Evolutionary conservation across 2,329 filamentous ascomycete species (phyloP).

Genomic region (Beauveria sp.): DNA sequence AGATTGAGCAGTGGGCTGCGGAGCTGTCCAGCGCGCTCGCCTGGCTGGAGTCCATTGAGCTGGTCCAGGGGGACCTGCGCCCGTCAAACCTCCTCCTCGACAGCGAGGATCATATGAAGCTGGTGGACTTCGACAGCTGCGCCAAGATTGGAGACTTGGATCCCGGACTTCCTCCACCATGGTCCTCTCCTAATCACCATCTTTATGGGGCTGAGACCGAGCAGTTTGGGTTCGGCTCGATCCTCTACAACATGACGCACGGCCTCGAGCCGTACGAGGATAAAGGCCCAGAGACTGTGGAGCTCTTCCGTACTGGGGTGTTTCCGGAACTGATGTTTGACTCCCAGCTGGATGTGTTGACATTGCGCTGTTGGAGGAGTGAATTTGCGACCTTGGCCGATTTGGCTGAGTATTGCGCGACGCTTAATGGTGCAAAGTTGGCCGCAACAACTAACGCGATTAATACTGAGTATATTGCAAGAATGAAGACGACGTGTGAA

Average conservation of each 20-base stretch:
- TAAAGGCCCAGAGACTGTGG: neutral
- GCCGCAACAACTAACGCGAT: neutral
- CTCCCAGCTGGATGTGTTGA: neutral
- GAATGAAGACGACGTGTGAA: neutral
- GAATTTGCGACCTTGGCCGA: slow-evolving; percentile 6
- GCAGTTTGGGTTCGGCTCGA: slow-evolving; percentile 6
- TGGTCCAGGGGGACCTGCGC: slow-evolving; percentile 4
- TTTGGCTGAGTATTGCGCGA: neutral
- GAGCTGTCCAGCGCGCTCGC: slow-evolving; percentile 8
- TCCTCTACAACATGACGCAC: slow-evolving; percentile 2
- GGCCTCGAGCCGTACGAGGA: slow-evolving; percentile 9
- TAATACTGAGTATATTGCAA: neutral
- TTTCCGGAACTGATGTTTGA: neutral
- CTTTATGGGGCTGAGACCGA: neutral
- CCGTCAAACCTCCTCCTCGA: slow-evolving; percentile 1
- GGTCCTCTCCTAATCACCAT: neutral
- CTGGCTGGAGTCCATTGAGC: neutral
- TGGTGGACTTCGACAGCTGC: slow-evolving; percentile 1
- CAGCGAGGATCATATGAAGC: neutral
- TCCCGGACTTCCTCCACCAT: neutral
- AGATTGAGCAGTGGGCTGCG: slow-evolving; percentile 11
- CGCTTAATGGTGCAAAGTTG: neutral
- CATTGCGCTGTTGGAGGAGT: neutral
- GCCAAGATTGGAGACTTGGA: neutral
- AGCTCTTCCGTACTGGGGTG: neutral